phyloP scores from a whole-genome alignment of 208 protist genomes.

The Leptomonas pyrrhocoris region DNA sequence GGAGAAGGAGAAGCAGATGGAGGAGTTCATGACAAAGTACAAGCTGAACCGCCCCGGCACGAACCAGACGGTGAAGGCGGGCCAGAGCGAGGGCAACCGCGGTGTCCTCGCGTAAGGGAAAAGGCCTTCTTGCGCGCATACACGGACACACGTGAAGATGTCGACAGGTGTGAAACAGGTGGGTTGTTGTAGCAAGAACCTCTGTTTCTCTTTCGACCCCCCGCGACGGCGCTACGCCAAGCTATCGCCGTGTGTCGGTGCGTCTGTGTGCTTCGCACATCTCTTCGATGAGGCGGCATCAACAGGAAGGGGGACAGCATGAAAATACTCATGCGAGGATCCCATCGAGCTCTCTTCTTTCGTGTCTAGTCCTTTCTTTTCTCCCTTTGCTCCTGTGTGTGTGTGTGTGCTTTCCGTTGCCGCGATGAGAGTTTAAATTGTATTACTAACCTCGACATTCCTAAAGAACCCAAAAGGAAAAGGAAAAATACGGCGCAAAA shows the following conservation, averaged over 20 bases:
- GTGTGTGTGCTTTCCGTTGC: neutral
- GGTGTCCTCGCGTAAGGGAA: conserved; percentile 69
- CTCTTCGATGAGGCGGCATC: neutral
- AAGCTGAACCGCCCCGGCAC: conserved; percentile 59
- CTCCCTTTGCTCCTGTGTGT: neutral
- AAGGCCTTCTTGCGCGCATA: neutral
- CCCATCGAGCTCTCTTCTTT: neutral
- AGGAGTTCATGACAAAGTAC: conserved; percentile 85
- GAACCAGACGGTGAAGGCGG: conserved; percentile 41
- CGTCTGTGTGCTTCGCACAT: too few relatives aligned
- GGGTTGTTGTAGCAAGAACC: too few relatives aligned
- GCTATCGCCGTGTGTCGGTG: too few relatives aligned
- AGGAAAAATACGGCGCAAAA: too few relatives aligned
- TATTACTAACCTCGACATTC: neutral
- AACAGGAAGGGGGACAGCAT: neutral
- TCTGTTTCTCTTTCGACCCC: too few relatives aligned
- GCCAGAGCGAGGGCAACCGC: conserved; percentile 39
- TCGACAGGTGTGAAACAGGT: too few relatives aligned
- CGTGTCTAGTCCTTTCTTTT: too few relatives aligned
- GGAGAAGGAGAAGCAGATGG: conserved; percentile 86
- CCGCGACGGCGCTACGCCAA: too few relatives aligned
- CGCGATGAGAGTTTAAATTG: neutral
- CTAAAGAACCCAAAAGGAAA: too few relatives aligned
- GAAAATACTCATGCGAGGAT: neutral
- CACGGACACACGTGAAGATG: too few relatives aligned